phyloP scores from a whole-genome alignment of 805 yeast genomes.

The Wickerhamomyces rabaulensis region DNA sequence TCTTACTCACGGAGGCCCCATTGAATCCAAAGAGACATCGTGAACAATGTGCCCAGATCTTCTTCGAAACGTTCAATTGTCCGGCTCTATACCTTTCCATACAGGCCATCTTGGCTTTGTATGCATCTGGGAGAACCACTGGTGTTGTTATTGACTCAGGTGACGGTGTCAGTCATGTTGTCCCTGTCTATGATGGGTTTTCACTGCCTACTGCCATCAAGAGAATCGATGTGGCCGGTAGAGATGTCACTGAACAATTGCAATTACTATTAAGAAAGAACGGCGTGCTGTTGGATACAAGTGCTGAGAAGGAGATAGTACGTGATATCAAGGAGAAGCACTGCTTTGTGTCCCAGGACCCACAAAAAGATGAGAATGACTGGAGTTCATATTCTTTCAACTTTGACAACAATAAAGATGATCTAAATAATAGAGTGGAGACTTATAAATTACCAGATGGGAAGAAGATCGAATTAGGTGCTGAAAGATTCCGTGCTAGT shows the following conservation, averaged over 20 bases:
- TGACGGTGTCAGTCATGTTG: conserved; percentile 85
- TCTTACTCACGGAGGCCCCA: conserved; percentile 86
- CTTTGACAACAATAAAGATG: conserved; percentile 7
- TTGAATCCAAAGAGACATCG: conserved; percentile 78
- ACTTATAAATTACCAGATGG: conserved; percentile 81
- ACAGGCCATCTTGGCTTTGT: conserved; percentile 81
- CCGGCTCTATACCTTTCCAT: conserved; percentile 93
- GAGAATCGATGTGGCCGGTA: conserved; percentile 78
- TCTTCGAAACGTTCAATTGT: conserved; percentile 85
- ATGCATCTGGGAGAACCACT: conserved; percentile 86
- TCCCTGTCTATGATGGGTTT: conserved; percentile 89
- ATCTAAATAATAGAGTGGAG: conserved; percentile 15
- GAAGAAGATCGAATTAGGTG: conserved; percentile 54
- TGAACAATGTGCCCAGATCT: conserved; percentile 83
- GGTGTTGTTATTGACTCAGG: conserved; percentile 91
- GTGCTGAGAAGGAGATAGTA: conserved; percentile 81
- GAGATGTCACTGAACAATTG: conserved; percentile 76
- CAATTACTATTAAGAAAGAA: conserved; percentile 61
- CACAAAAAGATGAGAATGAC: conserved; percentile 48
- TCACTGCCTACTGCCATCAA: conserved; percentile 66
- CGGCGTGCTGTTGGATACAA: conserved; percentile 63
- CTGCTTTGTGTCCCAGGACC: conserved; percentile 60
- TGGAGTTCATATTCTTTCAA: conserved; percentile 24
- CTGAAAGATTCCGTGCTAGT: conserved; percentile 67
- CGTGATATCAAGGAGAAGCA: conserved; percentile 70